Evolutionary conservation across 208 protist genomes (phyloP).

Genomic region (Naegleria lovaniensis): DNA sequence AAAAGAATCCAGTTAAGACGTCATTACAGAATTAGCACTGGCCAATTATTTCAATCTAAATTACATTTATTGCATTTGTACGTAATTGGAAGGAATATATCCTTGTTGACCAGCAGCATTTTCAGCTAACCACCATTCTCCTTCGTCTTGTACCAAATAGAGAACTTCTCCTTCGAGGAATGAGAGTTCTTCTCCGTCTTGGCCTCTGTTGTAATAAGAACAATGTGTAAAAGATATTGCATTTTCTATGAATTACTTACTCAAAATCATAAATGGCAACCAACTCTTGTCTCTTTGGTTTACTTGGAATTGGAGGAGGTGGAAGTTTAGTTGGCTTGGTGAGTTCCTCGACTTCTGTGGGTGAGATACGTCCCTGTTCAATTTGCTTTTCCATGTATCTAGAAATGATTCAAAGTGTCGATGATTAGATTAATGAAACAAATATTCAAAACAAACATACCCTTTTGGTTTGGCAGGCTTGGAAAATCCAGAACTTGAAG

Average conservation of each 20-base stretch:
- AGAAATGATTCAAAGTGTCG: background rate
- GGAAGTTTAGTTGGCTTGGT: conserved; percentile 13
- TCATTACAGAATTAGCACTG: too few relatives aligned
- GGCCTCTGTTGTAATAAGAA: background rate
- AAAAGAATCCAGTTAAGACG: too few relatives aligned
- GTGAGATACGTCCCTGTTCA: background rate
- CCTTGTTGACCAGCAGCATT: background rate
- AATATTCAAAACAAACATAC: background rate
- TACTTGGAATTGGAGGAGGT: conserved; percentile 9
- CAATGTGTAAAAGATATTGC: background rate
- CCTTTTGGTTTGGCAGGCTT: background rate
- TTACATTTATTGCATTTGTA: background rate
- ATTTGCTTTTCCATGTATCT: background rate
- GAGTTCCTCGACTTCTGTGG: background rate
- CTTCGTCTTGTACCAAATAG: background rate
- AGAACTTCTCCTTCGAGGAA: background rate
- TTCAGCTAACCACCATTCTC: conserved; percentile 20
- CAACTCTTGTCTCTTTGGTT: background rate
- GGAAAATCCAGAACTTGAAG: background rate
- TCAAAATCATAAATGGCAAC: background rate
- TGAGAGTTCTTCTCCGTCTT: background rate
- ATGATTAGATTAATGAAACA: too few relatives aligned
- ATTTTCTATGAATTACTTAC: background rate
- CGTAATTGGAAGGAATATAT: conserved; percentile 5
- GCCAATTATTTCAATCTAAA: too few relatives aligned